Evolutionary conservation across 2,329 filamentous ascomycete species (phyloP).

Genomic region (Alternaria alternata): DNA sequence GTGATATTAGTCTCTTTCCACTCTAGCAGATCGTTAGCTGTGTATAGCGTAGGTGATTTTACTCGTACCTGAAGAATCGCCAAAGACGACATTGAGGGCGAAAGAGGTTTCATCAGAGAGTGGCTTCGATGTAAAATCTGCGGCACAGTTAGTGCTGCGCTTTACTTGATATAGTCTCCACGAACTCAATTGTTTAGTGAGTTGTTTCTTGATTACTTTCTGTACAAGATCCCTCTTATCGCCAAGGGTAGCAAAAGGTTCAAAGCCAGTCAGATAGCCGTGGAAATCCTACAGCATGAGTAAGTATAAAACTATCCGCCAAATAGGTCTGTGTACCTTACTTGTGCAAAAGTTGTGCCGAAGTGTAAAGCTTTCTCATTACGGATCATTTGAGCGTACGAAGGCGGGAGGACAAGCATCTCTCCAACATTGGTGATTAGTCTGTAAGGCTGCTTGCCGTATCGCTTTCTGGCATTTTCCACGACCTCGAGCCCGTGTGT

Average conservation of each 20-base stretch:
- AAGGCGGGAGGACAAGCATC: neutral
- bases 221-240: conserved; percentile 1
- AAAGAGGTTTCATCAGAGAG: neutral
- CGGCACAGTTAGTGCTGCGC: neutral
- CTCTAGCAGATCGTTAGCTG: too few species aligned
- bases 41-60: accelerated
- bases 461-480: neutral
- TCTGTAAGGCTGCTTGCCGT: conserved; percentile 4
- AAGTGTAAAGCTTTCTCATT: neutral
- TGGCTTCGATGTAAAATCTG: neutral
- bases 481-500: neutral
- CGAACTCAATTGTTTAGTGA: conserved; percentile 2
- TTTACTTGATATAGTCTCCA: neutral
- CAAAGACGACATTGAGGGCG: neutral
- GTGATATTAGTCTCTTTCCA: too few species aligned
- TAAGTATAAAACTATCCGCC: neutral
- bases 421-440: neutral
- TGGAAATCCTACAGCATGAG: neutral
- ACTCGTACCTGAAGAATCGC: too few species aligned
- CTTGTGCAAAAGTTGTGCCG: neutral
- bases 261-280: neutral
- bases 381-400: neutral
- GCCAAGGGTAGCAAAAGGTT: neutral
- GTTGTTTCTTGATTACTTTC: neutral
- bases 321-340: neutral